These are phyloP conservation scores for Galeopsis tetrahit DNA, from an alignment of 257 asterid species.

Conservation along the genomic window DNA sequence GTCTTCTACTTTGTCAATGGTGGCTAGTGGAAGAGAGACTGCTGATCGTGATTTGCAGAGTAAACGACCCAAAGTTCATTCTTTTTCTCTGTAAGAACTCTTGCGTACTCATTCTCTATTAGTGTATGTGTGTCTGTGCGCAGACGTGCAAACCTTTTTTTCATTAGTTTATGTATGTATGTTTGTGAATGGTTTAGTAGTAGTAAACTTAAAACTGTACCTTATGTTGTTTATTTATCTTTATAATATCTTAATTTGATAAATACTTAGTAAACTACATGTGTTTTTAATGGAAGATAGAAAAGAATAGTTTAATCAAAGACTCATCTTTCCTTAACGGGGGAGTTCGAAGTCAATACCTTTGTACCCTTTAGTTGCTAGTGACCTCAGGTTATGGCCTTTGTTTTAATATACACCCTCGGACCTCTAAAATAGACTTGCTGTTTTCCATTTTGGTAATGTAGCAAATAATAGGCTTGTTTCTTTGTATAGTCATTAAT, in stretches of 20 bases:
- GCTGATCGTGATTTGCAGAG: conserved; percentile 52
- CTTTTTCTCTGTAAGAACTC: conserved; percentile 70
- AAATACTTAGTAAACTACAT: not conserved
- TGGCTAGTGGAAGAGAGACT: conserved; percentile 47
- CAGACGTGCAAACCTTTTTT: not conserved
- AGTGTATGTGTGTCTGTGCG: not conserved
- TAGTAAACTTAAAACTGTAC: not conserved
- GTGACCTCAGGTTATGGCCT: not conserved
- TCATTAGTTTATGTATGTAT: not conserved
- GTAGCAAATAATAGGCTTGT: too few relatives aligned
- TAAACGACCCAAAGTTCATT: conserved; percentile 87
- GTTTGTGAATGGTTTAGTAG: not conserved
- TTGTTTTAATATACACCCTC: not conserved
- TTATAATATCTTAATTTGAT: not conserved
- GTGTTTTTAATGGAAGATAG: not conserved
- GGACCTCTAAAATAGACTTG: too few relatives aligned
- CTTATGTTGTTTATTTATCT: not conserved
- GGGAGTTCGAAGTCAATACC: not conserved
- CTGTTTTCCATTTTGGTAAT: too few relatives aligned
- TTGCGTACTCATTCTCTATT: conserved; percentile 12
- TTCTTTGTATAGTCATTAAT: too few relatives aligned
- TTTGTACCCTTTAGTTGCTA: not conserved
- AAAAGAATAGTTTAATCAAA: not conserved
- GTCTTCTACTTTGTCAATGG: conserved; percentile 49
- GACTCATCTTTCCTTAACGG: not conserved